Base-by-base conservation (phyloP, 768 basidiomycete genomes). In the Tylopilus plumbeoviolaceoides region DNA sequence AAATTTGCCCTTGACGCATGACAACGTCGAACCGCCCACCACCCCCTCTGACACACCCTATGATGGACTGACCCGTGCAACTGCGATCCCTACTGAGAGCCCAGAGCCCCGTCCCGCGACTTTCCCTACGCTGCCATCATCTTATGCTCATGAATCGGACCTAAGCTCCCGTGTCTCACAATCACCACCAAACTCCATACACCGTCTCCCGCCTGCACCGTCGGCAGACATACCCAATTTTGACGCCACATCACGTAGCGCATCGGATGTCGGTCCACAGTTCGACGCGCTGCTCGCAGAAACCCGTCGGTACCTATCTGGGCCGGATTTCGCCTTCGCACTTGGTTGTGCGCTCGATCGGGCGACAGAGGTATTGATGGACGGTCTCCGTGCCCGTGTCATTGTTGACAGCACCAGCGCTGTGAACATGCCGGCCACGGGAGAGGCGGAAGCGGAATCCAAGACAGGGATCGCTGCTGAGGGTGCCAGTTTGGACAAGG, bases 311-410 rank as follows among this genome's bases (percentile, higher is more conserved):
- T 76, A 87, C 36, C 66, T 95, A 28, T 64, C 76, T 1, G 86
- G 86, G 0, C 70, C 84, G 0, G 87, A 94, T 66, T 92, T 91
- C 56, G 72, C 78, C 4, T 70, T 75, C 45, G 85, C 91, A 0
- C 75, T 95, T 11, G 83, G 86, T 45, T 79, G 78, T n/a, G 82
- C 82, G 47, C 76, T 97, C 23, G 89, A 90, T 62, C 73, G 75
- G 3, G 84, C 89, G 33, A 82, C 84, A 17, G 78, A 78, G 31
- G 74, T 84, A 7, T 63, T 95, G 25, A 76, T 89, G 53, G 73
- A 75, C 1, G 80, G 81, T 7, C 73, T 97, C 36, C 80, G 84
- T 59, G 75, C 71, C 48, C 80, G 83, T 17, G 77, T 91, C 23
- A 93, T 90, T 62, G 66, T 71, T 15, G 71, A 71, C 10, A 60